These are phyloP conservation scores for Hyparrhenia diplandra DNA, from an alignment of 176 grass and related monocot genomes.

Conservation along the genomic window DNA sequence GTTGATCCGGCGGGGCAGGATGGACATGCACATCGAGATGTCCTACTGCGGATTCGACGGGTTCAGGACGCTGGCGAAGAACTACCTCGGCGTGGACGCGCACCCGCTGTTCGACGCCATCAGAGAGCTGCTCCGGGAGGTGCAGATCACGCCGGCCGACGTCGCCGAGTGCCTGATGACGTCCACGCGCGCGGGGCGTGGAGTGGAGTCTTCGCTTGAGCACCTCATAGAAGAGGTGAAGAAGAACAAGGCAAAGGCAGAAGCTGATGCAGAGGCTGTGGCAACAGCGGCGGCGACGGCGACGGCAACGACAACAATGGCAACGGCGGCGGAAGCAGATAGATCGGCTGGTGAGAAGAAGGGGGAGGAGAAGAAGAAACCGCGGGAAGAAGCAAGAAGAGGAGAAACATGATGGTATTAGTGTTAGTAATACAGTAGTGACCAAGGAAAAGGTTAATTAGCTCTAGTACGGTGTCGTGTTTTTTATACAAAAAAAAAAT, in stretches of 20 bases:
- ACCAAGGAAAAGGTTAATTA: too few species aligned
- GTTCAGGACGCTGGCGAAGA: constrained; percentile 17
- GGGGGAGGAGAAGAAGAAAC: too few species aligned
- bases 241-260: too few species aligned
- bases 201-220: not conserved
- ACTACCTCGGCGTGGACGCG: not conserved
- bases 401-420: too few species aligned
- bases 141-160: constrained; percentile 12
- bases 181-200: not conserved
- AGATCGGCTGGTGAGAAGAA: too few species aligned
- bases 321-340: too few species aligned
- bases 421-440: too few species aligned
- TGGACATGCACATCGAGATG: constrained; percentile 38
- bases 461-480: too few species aligned
- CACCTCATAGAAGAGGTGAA: not conserved
- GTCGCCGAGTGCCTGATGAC: constrained; percentile 12
- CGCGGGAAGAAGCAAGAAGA: too few species aligned
- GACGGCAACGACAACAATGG: too few species aligned
- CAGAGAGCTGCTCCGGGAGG: not conserved
- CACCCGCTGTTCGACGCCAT: constrained; percentile 1
- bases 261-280: not conserved
- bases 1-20: constrained; percentile 3
- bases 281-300: too few species aligned
- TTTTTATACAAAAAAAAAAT: too few species aligned
- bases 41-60: constrained; percentile 21